These are phyloP conservation scores for Epichloe brachyelytri DNA, from an alignment of 2,329 filamentous ascomycete species.

Conservation along the genomic window DNA sequence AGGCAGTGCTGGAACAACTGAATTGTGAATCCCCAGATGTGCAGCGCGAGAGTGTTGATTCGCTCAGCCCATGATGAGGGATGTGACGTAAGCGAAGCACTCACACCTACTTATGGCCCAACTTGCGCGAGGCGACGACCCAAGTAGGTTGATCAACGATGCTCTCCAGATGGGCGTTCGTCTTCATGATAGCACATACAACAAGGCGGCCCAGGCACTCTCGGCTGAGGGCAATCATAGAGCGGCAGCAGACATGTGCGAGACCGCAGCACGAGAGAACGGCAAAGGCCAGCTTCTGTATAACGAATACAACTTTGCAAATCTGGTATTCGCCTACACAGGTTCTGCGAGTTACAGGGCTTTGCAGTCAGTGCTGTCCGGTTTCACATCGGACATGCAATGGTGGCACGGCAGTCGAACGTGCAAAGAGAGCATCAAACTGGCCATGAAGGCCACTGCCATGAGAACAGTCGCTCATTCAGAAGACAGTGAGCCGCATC, in stretches of 20 bases:
- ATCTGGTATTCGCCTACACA: constrained; percentile 22
- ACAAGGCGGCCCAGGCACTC: constrained; percentile 21
- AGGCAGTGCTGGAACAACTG: constrained; percentile 33
- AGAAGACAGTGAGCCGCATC: constrained; percentile 10
- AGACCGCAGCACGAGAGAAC: constrained; percentile 23
- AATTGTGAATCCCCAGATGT: constrained; percentile 16
- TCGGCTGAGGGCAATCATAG: constrained; percentile 16
- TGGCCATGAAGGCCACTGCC: constrained; percentile 22
- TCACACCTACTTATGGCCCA: constrained; percentile 26
- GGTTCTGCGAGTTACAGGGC: constrained; percentile 18
- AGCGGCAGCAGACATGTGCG: constrained; percentile 20
- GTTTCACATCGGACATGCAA: constrained; percentile 17
- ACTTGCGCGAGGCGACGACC: constrained; percentile 21
- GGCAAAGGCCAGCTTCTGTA: constrained; percentile 23
- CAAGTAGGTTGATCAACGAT: constrained; percentile 14
- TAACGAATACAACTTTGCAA: constrained; percentile 25
- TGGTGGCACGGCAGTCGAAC: constrained; percentile 25
- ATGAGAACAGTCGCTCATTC: constrained; percentile 11
- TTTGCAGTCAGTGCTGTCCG: constrained; percentile 17
- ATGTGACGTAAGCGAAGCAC: constrained; percentile 27
- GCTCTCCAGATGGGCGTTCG: constrained; percentile 15
- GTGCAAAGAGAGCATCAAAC: constrained; percentile 26
- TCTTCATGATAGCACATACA: constrained; percentile 24
- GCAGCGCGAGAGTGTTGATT: constrained; percentile 27
- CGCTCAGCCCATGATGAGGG: constrained; percentile 25